phyloP scores from a whole-genome alignment of 2,329 filamentous ascomycete genomes.

The Cordyceps militaris region DNA sequence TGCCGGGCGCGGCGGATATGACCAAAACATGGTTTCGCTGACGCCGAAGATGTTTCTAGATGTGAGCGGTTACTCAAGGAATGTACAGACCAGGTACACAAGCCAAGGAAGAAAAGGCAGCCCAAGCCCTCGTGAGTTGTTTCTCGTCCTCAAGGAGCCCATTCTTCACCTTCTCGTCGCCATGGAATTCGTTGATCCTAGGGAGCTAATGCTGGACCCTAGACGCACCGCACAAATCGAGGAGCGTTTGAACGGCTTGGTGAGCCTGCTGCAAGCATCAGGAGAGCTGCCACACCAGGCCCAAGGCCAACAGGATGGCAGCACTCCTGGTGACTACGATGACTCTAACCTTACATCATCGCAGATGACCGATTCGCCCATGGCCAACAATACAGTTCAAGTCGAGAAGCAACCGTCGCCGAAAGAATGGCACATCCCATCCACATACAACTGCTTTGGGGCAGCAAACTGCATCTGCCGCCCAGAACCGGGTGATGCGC shows the following conservation, averaged over 20 bases:
- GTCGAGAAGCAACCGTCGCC: conserved; percentile 6
- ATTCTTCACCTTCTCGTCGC: not conserved
- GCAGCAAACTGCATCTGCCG: conserved; percentile 42
- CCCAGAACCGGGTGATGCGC: conserved; percentile 31
- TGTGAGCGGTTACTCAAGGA: conserved; percentile 42
- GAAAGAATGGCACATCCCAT: conserved; percentile 29
- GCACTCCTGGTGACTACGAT: conserved; percentile 7
- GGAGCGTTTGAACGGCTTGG: conserved; percentile 41
- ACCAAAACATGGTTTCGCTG: not conserved
- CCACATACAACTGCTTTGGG: conserved; percentile 39
- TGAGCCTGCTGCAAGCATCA: conserved; percentile 39
- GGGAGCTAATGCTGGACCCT: not conserved
- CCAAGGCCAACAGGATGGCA: not conserved
- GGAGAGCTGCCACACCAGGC: conserved; percentile 27
- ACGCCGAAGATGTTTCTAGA: conserved; percentile 22
- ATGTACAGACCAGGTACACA: conserved; percentile 40
- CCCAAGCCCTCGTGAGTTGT: conserved; percentile 42
- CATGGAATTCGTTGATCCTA: conserved; percentile 8
- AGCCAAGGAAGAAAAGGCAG: conserved; percentile 44
- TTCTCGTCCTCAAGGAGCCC: not conserved
- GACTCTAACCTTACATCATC: conserved; percentile 7
- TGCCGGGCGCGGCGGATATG: not conserved
- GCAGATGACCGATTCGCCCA: conserved; percentile 9
- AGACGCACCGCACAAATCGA: conserved; percentile 45
- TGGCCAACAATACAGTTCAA: not conserved